Conservation (phyloP, 2,329 filamentous ascomycete genomes). For the Ilyonectria robusta region DNA sequence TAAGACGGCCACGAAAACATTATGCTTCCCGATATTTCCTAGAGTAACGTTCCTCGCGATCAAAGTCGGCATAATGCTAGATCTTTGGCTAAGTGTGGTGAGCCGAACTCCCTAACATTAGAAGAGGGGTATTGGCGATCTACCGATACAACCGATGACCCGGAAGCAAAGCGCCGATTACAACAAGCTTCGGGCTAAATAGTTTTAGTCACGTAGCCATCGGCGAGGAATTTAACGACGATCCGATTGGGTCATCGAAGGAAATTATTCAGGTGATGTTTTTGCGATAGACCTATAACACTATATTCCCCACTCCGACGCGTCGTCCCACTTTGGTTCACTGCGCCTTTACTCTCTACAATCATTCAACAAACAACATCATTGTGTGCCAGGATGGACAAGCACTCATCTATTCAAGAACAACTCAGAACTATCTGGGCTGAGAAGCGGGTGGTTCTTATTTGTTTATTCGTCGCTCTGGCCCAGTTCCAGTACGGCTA, state of each 20-base stretch:
- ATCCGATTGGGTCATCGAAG: not conserved
- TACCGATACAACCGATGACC: not conserved
- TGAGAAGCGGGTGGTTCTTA: slow-evolving; percentile 1
- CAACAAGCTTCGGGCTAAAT: not conserved
- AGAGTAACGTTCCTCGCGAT: not conserved
- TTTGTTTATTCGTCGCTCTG: slow-evolving; percentile 8
- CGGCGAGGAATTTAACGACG: not conserved
- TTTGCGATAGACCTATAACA: not conserved
- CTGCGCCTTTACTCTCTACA: not conserved
- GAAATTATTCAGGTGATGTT: not conserved
- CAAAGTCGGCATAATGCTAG: not conserved
- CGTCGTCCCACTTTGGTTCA: not conserved
- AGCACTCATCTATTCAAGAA: not conserved
- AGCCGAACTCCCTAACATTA: not conserved
- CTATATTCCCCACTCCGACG: not conserved
- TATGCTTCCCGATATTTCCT: not conserved
- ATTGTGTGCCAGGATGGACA: not conserved
- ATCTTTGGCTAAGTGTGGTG: not conserved
- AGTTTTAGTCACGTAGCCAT: not conserved
- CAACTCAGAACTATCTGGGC: not conserved
- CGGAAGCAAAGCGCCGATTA: not conserved
- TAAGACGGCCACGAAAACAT: not conserved
- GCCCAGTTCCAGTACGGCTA: slow-evolving; percentile 7
- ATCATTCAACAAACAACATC: not conserved
- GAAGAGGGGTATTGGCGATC: not conserved